These are phyloP conservation scores for Penicillium sp. DNA, from an alignment of 2,329 filamentous ascomycete species.

Conservation along the genomic window DNA sequence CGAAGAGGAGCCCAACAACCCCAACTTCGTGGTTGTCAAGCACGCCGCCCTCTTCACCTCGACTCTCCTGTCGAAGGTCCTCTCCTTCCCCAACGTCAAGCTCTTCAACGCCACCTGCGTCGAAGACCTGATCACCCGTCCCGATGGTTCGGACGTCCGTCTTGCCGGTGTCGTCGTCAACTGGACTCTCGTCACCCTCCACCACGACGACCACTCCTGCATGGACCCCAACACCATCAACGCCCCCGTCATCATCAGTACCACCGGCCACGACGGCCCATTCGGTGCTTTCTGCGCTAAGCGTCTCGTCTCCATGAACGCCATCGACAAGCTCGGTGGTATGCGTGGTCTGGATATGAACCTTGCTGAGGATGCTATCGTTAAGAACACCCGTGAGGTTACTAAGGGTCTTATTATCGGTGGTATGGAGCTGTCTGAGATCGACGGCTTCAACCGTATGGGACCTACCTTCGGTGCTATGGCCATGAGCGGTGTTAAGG, in stretches of 20 bases:
- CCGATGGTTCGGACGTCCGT: slow-evolving; percentile 61
- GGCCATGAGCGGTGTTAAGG: slow-evolving; percentile 85
- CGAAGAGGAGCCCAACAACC: slow-evolving; percentile 86
- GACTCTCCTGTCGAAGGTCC: slow-evolving; percentile 80
- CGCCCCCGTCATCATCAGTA: slow-evolving; percentile 83
- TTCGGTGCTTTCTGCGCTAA: slow-evolving; percentile 92
- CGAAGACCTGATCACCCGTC: slow-evolving; percentile 88
- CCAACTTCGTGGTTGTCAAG: slow-evolving; percentile 88
- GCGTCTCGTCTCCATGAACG: slow-evolving; percentile 85
- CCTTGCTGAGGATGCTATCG: slow-evolving; percentile 86
- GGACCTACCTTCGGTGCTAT: slow-evolving; percentile 88
- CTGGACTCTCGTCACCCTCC: slow-evolving; percentile 89
- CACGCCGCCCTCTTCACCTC: slow-evolving; percentile 91
- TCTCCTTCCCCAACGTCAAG: slow-evolving; percentile 88
- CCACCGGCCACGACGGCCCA: slow-evolving; percentile 87
- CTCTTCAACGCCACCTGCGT: slow-evolving; percentile 94
- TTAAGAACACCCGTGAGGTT: slow-evolving; percentile 87
- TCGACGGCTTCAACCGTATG: slow-evolving; percentile 92
- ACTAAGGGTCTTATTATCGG: slow-evolving; percentile 88
- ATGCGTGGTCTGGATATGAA: slow-evolving; percentile 97
- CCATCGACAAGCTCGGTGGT: slow-evolving; percentile 79
- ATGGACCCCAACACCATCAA: slow-evolving; percentile 99
- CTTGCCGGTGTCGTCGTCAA: slow-evolving; percentile 92
- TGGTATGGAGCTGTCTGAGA: slow-evolving; percentile 90
- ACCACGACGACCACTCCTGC: slow-evolving; percentile 88